phyloP scores from a whole-genome alignment of 2,329 filamentous ascomycete species.

The Botrytis byssoidea region DNA sequence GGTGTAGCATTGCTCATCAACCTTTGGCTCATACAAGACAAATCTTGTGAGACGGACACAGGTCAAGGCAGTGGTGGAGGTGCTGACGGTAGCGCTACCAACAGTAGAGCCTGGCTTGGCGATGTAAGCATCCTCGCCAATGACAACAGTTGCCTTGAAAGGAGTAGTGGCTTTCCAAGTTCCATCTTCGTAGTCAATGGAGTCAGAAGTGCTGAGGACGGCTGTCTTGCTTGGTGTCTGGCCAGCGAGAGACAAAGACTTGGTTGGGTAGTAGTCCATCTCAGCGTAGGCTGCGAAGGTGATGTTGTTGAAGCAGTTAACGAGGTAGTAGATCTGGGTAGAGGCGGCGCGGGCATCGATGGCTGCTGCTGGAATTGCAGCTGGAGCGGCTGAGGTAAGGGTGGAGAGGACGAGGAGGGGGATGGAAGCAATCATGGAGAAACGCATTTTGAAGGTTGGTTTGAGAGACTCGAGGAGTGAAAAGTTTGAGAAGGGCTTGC shows the following conservation, averaged over 20 bases:
- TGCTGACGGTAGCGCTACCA: conserved; percentile 9
- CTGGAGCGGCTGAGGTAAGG: conserved; percentile 14
- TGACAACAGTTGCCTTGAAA: background rate
- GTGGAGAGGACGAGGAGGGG: conserved; percentile 17
- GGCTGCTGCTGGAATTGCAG: background rate
- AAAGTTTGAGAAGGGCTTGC: background rate
- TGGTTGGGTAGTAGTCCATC: conserved; percentile 10
- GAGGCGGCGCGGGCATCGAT: background rate
- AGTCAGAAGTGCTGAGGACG: conserved; percentile 1
- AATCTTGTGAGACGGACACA: conserved; percentile 18
- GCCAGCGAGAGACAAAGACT: background rate
- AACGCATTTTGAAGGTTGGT: conserved; percentile 16
- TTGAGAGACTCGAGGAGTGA: background rate
- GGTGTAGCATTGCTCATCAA: conserved; percentile 12
- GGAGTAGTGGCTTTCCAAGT: conserved; percentile 12
- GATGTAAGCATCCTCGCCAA: conserved; percentile 6
- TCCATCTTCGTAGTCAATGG: conserved; percentile 20
- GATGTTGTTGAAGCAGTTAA: conserved; percentile 21
- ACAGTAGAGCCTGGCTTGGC: background rate
- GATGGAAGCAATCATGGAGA: conserved; percentile 16
- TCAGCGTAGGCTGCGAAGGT: conserved; percentile 11
- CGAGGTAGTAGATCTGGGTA: conserved; percentile 19
- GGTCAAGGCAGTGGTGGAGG: background rate
- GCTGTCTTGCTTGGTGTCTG: conserved; percentile 1
- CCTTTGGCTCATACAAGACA: conserved; percentile 18